These are phyloP conservation scores for Akanthomyces muscarius DNA, from an alignment of 2,329 filamentous ascomycete species.

Conservation along the genomic window DNA sequence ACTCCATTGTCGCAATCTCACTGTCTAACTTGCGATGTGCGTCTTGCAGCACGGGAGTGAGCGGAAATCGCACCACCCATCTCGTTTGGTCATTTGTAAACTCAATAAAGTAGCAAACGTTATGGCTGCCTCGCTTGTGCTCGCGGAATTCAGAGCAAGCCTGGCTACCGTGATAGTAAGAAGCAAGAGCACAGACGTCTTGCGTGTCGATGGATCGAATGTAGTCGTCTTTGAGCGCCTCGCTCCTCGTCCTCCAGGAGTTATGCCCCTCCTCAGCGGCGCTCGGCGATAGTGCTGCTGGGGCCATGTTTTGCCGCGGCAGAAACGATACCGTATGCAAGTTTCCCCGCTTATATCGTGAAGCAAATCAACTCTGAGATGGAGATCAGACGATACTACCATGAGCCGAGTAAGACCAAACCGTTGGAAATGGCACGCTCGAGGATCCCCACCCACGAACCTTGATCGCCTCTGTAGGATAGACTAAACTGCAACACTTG, in stretches of 20 bases:
- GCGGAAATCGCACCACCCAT: slow-evolving; percentile 15
- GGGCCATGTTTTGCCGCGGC: neutral
- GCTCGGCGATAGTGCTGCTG: neutral
- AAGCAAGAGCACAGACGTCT: neutral
- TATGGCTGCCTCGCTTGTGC: slow-evolving; percentile 7
- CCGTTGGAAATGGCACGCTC: neutral
- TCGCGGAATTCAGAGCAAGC: neutral
- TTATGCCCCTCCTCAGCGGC: neutral
- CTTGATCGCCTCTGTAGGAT: neutral
- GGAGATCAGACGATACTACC: slow-evolving; percentile 6
- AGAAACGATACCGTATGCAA: neutral
- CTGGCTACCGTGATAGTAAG: neutral
- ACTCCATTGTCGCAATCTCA: slow-evolving; percentile 16
- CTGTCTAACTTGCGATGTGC: slow-evolving; percentile 1
- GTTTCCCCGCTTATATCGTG: neutral
- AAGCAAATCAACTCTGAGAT: neutral
- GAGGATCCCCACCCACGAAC: neutral
- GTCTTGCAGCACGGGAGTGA: neutral
- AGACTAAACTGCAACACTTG: neutral
- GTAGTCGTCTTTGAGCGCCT: slow-evolving; percentile 1
- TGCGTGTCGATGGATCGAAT: neutral
- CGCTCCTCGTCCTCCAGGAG: neutral
- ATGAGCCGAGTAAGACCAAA: neutral
- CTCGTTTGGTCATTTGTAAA: neutral
- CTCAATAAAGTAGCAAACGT: slow-evolving; percentile 10